Conservation (phyloP, 1,284 basidiomycete species). For the Moniliella sp. region DNA sequence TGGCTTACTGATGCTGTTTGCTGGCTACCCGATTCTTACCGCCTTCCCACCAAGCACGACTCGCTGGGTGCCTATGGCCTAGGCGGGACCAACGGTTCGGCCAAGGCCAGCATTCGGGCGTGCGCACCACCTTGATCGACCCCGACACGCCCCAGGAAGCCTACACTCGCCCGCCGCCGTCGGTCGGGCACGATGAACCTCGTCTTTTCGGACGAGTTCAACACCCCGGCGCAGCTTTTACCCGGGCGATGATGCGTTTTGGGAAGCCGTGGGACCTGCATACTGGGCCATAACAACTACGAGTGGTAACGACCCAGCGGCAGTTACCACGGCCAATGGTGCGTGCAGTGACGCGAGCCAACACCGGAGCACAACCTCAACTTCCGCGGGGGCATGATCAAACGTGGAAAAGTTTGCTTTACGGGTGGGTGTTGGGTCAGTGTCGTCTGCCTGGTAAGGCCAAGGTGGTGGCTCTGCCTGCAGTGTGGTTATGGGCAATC, state of each 20-base stretch:
- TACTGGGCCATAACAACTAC: slow-evolving; percentile 14
- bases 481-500: slow-evolving; percentile 24
- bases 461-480: slow-evolving; percentile 16
- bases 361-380: slow-evolving; percentile 25
- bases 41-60: background rate
- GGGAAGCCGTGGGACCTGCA: slow-evolving; percentile 20
- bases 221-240: slow-evolving; percentile 17
- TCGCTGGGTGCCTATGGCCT: slow-evolving; percentile 1
- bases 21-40: slow-evolving; percentile 1
- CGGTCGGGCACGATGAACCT: slow-evolving; percentile 5
- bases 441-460: slow-evolving; percentile 13
- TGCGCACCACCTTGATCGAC: slow-evolving; percentile 12
- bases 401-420: slow-evolving; percentile 30
- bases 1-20: slow-evolving; percentile 1
- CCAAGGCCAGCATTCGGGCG: slow-evolving; percentile 3
- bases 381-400: slow-evolving; percentile 21
- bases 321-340: slow-evolving; percentile 16
- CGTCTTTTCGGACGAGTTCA: slow-evolving; percentile 29
- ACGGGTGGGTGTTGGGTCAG: slow-evolving; percentile 26
- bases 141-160: slow-evolving; percentile 13
- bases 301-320: slow-evolving; percentile 21
- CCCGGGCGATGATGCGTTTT: slow-evolving; percentile 33
- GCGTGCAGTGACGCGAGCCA: slow-evolving; percentile 9
- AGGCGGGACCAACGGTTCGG: slow-evolving; percentile 31
- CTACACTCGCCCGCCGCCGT: slow-evolving; percentile 5